Evolutionary conservation across 176 grass and related monocot species (phyloP).

Genomic region (Bonia amplexicaulis): DNA sequence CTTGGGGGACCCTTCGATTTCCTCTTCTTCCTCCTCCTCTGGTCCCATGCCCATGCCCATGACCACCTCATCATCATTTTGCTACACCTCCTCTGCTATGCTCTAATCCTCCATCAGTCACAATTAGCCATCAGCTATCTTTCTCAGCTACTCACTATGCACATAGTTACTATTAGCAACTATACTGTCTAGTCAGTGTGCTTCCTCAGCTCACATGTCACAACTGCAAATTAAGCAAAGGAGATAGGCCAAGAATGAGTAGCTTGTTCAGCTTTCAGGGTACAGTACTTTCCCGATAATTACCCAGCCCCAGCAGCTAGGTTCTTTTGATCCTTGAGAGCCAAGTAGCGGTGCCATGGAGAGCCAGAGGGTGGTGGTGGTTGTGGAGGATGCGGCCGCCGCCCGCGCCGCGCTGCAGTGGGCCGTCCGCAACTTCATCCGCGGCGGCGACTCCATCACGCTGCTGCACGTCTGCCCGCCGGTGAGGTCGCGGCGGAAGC

Average conservation of each 20-base stretch:
- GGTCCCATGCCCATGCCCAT: background rate
- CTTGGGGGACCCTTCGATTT: background rate
- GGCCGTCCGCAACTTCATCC: conserved; percentile 88
- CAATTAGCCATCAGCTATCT: background rate
- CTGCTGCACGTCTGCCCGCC: conserved; percentile 85
- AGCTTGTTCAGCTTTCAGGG: background rate
- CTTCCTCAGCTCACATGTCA: background rate
- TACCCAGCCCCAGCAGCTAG: background rate
- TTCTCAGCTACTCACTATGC: background rate
- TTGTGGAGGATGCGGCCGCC: conserved; percentile 73
- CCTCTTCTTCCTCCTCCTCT: background rate
- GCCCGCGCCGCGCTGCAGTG: conserved; percentile 69
- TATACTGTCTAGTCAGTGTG: background rate
- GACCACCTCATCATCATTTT: conserved; percentile 1
- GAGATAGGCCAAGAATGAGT: background rate
- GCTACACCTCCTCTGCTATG: background rate
- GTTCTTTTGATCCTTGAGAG: background rate
- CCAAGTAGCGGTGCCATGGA: conserved; percentile 32
- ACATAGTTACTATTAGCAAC: background rate
- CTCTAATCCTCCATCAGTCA: background rate
- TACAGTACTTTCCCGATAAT: background rate
- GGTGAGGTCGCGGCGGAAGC: conserved; percentile 38
- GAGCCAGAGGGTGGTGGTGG: conserved; percentile 76
- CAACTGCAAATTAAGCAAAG: background rate
- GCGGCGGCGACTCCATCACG: conserved; percentile 72